Conservation (phyloP, 495 filamentous ascomycete species). For the Penicillium ochrochloron region DNA sequence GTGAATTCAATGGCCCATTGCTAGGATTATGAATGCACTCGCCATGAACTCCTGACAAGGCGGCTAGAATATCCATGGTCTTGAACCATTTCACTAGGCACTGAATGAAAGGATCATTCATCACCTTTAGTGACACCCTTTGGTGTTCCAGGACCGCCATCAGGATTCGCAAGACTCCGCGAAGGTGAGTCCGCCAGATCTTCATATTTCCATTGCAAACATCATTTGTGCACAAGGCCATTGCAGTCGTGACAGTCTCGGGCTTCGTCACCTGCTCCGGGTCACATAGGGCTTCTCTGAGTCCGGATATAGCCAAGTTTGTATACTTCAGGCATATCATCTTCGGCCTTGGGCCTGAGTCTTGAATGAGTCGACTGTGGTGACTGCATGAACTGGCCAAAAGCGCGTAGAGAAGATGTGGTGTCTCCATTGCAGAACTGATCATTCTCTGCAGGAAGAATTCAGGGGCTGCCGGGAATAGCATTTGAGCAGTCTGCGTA, state of each 20-base stretch:
- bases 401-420: conserved; percentile 38
- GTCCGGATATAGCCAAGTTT: conserved; percentile 35
- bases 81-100: conserved; percentile 41
- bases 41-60: conserved; percentile 26
- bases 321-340: conserved; percentile 35
- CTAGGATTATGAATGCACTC: conserved; percentile 7
- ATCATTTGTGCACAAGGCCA: conserved; percentile 43
- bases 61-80: conserved; percentile 36
- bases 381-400: conserved; percentile 37
- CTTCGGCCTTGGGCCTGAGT: conserved; percentile 16
- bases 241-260: conserved; percentile 37
- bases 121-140: not conserved
- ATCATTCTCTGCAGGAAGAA: conserved; percentile 35
- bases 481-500: conserved; percentile 32
- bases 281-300: conserved; percentile 26
- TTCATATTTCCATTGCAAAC: conserved; percentile 43
- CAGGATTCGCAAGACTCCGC: conserved; percentile 33
- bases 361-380: conserved; percentile 34
- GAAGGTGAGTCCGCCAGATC: conserved; percentile 35
- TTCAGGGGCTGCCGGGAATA: conserved; percentile 36
- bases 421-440: conserved; percentile 29
- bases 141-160: conserved; percentile 25
- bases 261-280: conserved; percentile 19
- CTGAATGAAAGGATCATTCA: conserved; percentile 22
- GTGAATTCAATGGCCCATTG: conserved; percentile 11